phyloP scores from a whole-genome alignment of 306 rosid genomes.

The Boehmeria nivea region DNA sequence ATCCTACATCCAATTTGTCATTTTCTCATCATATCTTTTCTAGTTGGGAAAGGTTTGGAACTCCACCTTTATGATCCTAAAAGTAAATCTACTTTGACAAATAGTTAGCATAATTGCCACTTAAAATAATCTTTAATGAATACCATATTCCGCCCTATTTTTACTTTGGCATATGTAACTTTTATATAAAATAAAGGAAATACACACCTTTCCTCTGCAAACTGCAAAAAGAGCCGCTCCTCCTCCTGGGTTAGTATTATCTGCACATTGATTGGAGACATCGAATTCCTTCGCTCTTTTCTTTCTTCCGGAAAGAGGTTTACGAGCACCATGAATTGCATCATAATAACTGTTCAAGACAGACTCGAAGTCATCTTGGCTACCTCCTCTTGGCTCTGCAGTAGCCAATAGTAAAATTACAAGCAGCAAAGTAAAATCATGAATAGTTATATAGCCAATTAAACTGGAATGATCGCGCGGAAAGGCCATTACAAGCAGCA shows the following conservation, averaged over 20 bases:
- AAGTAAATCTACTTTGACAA: no score
- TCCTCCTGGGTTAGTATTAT: conserved; percentile 26
- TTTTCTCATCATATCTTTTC: no score
- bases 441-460: background rate
- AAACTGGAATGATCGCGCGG: no score
- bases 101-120: background rate
- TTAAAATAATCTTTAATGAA: background rate
- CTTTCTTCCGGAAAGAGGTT: conserved; percentile 42
- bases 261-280: conserved; percentile 26
- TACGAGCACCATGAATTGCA: conserved; percentile 47
- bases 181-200: conserved; percentile 10
- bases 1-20: no score
- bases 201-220: conserved; percentile 87
- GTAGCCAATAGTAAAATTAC: conserved; percentile 11
- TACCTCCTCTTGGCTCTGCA: conserved; percentile 90
- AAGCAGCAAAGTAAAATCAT: conserved; percentile 9
- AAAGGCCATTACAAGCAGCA: no score
- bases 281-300: conserved; percentile 47
- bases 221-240: conserved; percentile 90
- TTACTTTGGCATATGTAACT: background rate
- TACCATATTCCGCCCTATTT: background rate
- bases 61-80: no score
- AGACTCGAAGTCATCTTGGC: conserved; percentile 79
- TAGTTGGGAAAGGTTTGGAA: no score
- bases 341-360: conserved; percentile 69